Evolutionary conservation across 768 basidiomycete genomes (phyloP).

Genomic region (Chalciporus sphaerocephalus): DNA sequence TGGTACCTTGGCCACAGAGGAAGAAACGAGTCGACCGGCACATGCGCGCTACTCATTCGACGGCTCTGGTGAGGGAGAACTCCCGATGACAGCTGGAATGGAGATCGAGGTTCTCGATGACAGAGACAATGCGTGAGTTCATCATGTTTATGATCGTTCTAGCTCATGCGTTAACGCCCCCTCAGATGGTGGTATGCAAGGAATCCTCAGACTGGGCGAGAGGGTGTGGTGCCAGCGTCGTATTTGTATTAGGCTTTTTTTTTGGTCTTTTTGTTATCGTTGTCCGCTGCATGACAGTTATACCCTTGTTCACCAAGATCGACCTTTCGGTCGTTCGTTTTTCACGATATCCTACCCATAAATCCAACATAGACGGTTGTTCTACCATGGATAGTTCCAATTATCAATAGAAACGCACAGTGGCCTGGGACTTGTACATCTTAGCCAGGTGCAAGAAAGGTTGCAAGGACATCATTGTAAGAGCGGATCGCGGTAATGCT

Average conservation of each 20-base stretch:
- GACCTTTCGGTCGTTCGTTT: conserved; percentile 36
- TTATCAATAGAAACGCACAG: conserved; percentile 15
- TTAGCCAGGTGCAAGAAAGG: no score
- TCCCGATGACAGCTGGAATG: conserved; percentile 61
- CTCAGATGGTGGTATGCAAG: conserved; percentile 92
- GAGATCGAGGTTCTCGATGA: conserved; percentile 79
- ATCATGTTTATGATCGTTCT: not conserved
- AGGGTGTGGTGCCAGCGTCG: conserved; percentile 88
- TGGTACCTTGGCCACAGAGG: conserved; percentile 55
- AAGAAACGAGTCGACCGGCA: conserved; percentile 65
- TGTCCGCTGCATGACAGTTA: conserved; percentile 30
- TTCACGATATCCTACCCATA: conserved; percentile 25
- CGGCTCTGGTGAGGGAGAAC: conserved; percentile 72
- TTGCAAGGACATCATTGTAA: no score
- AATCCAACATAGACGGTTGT: conserved; percentile 11
- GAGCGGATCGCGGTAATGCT: conserved; percentile 77
- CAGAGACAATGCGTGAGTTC: conserved; percentile 68
- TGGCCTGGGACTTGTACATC: conserved; percentile 9
- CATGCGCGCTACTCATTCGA: conserved; percentile 84
- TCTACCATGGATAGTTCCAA: conserved; percentile 6
- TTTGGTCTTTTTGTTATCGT: conserved; percentile 28
- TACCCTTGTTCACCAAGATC: conserved; percentile 38
- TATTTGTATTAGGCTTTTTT: conserved; percentile 81
- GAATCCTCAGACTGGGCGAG: conserved; percentile 70
- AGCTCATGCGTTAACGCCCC: conserved; percentile 10